Conservation (phyloP, 2,329 filamentous ascomycete genomes). For the Karstenula rhodostoma region DNA sequence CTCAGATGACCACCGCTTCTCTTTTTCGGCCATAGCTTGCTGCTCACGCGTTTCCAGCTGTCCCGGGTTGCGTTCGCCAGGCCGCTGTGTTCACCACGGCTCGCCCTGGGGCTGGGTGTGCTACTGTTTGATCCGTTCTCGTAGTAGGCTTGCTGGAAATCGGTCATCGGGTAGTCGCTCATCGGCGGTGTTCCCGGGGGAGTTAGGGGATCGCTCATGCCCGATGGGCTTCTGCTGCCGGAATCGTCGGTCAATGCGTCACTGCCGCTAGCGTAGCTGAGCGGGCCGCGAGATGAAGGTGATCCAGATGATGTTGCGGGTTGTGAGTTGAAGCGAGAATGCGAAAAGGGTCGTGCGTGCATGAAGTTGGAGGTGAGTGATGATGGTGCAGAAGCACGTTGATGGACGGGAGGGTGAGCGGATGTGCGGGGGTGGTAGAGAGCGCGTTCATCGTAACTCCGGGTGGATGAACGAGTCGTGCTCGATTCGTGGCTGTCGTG, state of each 20-base stretch:
- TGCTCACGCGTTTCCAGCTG: constrained; percentile 52
- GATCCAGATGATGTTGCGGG: constrained; percentile 43
- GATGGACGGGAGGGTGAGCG: constrained; percentile 42
- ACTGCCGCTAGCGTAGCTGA: constrained; percentile 53
- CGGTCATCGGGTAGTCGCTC: constrained; percentile 56
- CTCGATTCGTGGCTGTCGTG: constrained; percentile 53
- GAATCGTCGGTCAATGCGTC: constrained; percentile 69
- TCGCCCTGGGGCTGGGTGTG: constrained; percentile 49
- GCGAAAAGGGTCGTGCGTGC: constrained; percentile 45
- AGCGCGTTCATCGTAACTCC: constrained; percentile 52
- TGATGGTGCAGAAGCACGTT: constrained; percentile 51
- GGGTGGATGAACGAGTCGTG: constrained; percentile 48
- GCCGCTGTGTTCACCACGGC: constrained; percentile 48
- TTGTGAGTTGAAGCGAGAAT: constrained; percentile 49
- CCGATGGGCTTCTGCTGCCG: constrained; percentile 60
- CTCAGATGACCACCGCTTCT: constrained; percentile 46
- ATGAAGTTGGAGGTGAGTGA: constrained; percentile 49
- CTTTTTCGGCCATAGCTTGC: constrained; percentile 52
- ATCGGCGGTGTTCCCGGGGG: constrained; percentile 81
- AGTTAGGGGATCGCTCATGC: constrained; percentile 70
- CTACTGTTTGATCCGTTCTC: constrained; percentile 43
- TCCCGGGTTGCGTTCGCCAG: constrained; percentile 47
- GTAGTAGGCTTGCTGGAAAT: constrained; percentile 47
- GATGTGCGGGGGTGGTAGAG: constrained; percentile 36
- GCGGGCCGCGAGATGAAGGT: constrained; percentile 36